Evolutionary conservation across 495 filamentous ascomycete species (phyloP), one percentile per base, ranked within the genome.

Genomic region (Tuber brumale): DNA sequence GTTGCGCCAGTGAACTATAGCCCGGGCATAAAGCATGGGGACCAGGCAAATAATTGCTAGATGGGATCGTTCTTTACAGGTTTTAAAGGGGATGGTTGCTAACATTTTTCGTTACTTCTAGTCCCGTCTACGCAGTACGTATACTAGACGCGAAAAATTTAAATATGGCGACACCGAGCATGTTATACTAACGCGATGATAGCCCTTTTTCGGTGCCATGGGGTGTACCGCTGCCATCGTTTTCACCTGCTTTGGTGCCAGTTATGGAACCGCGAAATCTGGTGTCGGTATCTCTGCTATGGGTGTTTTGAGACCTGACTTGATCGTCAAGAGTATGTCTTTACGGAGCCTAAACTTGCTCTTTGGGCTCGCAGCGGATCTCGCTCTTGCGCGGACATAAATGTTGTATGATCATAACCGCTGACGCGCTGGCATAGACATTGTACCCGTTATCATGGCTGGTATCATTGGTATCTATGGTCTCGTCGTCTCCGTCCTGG

Each of bases 391-490:
- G 57, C 4, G 14, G 14, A 14, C 14, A 35, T 66, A 31, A 66
- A 41, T 31, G n/a, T n/a, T 46, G 43, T 19, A n/a, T 27, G 74
- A 39, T n/a, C 44, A 35, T 57, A 70, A 70, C 70, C 75, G 46
- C 78, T 80, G 73, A 80, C 51, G 51, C n/a, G 45, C 35, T 44
- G 51, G 66, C 72, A 31, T 79, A 99, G 95, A 98, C 88, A 97
- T 99, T 84, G 94, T 99, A 76, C 95, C 95, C 83, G 95, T 99
- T 86, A 97, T 99, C 89, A 99, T 99, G 95, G 95, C 95, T 88
- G 95, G 95, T 98, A 99, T 99, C 87, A 97, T 99, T 86, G 96
- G 92, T 91, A 99, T 99, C 86, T 99, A 99, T 88, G 95, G 95
- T 82, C 90, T 99, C 73, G 95, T 99, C 87, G 95, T 99, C 74